Base-by-base conservation (phyloP, 495 filamentous ascomycete genomes). In the Aspergillus olivimuriae region DNA sequence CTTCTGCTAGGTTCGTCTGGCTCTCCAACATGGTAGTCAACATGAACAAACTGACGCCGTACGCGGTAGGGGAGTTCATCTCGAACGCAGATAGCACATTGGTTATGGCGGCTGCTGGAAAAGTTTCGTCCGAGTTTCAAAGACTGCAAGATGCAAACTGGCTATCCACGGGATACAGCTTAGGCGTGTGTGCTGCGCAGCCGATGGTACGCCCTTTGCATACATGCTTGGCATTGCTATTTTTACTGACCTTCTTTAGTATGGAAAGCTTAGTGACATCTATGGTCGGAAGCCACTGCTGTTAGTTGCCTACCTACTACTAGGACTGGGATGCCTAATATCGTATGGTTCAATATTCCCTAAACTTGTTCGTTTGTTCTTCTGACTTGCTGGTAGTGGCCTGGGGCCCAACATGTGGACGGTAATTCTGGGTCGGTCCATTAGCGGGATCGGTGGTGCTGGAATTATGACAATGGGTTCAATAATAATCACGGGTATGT, bases 111-210 rank as follows among this genome's bases (percentile, higher is more conserved):
- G 79, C 80, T 0, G 73, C 82, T 26, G 71, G 71, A 6, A 65
- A 60, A 26, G 80, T 87, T 24, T 77, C 82, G 0, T 87, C 83
- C 24, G 76, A 85, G 43, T 86, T 86, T 58, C 63, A 78, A 46
- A 68, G 65, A 22, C 53, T 86, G 8, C 67, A 66, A 6, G 67
- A 76, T 46, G 80, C 78, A 2, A 79, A 67, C 42, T 87, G 82
- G 83, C 55, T 87, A n/a, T 75, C 82, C 8, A 82, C 80, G 4
- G 75, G 71, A 34, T 86, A 82, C 52, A 68, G 70, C 0, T 56
- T 87, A 3, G 80, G 80, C 11, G 61, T 72, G 0, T 80, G 76
- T 14, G 75, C 77, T 1, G 77, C 74, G 0, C 80, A 85, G 44
- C 73, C 73, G 5, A 54, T 77, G 56, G 68, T 82, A 3, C 30